These are phyloP conservation scores for Fusarium sp. DNA, from an alignment of 2,329 filamentous ascomycete species.

Conservation along the genomic window DNA sequence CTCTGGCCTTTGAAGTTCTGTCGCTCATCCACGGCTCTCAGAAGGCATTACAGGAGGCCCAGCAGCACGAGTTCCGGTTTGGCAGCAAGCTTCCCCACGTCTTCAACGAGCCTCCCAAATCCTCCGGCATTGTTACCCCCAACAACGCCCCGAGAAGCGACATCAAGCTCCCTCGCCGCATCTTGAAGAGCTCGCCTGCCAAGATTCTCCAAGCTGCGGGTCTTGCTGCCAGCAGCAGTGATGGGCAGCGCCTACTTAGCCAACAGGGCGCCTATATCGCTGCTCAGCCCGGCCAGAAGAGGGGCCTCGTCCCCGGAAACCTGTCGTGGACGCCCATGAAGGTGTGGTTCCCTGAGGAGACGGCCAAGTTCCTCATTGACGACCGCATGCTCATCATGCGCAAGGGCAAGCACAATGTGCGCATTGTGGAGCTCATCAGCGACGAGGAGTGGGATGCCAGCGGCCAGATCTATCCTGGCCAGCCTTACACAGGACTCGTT, in stretches of 20 bases:
- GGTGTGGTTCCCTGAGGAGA: constrained; percentile 71
- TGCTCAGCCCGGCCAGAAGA: constrained; percentile 62
- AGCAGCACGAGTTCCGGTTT: constrained; percentile 68
- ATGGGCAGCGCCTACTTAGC: constrained; percentile 72
- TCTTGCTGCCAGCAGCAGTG: constrained; percentile 69
- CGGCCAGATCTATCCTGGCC: constrained; percentile 68
- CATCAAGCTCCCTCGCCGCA: constrained; percentile 71
- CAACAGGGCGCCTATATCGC: constrained; percentile 74
- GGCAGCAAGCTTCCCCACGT: constrained; percentile 52
- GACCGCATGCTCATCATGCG: constrained; percentile 72
- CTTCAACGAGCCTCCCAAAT: constrained; percentile 49
- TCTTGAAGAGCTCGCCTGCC: constrained; percentile 71
- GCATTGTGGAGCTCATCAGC: constrained; percentile 72
- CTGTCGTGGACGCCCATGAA: constrained; percentile 76
- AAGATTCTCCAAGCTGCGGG: constrained; percentile 74
- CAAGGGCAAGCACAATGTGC: constrained; percentile 75
- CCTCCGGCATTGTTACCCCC: constrained; percentile 54
- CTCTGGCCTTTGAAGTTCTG: constrained; percentile 86
- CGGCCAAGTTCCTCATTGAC: constrained; percentile 73
- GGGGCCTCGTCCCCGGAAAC: constrained; percentile 64
- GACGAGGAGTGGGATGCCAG: constrained; percentile 68
- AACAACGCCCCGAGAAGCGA: constrained; percentile 69
- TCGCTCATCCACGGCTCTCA: constrained; percentile 81
- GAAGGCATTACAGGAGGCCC: constrained; percentile 75
- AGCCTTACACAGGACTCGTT: constrained; percentile 65